Evolutionary conservation across 306 rosid genomes (phyloP).

Genomic region (Styphnolobium japonicum): DNA sequence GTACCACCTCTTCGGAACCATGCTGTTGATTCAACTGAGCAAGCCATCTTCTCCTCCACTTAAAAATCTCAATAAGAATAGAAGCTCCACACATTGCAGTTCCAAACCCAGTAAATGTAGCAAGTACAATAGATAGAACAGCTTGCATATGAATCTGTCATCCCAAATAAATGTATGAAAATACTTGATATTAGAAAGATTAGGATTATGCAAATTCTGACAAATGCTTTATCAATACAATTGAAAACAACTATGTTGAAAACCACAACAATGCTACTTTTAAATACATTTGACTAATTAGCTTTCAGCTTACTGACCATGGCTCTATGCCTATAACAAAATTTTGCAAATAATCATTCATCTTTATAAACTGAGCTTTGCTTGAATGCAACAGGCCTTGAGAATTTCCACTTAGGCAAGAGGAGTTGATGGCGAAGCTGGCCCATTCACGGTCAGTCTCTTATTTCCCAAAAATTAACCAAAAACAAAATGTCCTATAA

Average conservation of each 20-base stretch:
- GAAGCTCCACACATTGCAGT: constrained; percentile 58
- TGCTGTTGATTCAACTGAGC: constrained; percentile 37
- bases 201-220: background rate
- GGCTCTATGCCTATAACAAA: background rate
- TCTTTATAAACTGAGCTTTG: background rate
- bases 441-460: background rate
- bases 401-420: background rate
- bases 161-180: constrained; percentile 9
- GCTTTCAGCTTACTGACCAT: background rate
- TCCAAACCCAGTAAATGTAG: constrained; percentile 78
- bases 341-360: background rate
- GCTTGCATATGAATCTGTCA: constrained; percentile 62
- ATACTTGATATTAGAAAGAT: background rate
- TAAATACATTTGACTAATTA: background rate
- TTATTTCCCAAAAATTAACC: background rate
- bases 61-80: constrained; percentile 39
- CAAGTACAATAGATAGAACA: constrained; percentile 66
- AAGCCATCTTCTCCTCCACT: constrained; percentile 40
- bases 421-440: background rate
- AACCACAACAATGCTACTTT: background rate
- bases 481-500: background rate
- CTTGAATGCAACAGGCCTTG: constrained; percentile 3
- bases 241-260: background rate
- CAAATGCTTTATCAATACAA: background rate
- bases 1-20: constrained; percentile 17